phyloP scores from a whole-genome alignment of 768 basidiomycete species.

The Glaciozyma martinii region DNA sequence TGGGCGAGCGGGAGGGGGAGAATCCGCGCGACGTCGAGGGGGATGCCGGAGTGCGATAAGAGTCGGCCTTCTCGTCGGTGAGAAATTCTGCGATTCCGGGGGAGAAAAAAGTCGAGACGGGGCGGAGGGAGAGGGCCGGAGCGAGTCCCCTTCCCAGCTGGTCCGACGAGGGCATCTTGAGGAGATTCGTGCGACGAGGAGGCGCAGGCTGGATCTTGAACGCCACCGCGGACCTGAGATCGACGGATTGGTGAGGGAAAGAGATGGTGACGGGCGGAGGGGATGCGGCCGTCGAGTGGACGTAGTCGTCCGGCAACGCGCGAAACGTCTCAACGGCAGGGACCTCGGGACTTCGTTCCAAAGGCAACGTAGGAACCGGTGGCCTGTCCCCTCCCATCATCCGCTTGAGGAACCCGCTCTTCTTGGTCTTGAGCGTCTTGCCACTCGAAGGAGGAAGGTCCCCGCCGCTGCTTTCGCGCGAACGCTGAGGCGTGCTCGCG shows the following conservation, averaged over 20 bases:
- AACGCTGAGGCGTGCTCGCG: not conserved
- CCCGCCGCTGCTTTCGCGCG: not conserved
- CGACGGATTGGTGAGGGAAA: conserved; percentile 3
- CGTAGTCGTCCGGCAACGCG: not conserved
- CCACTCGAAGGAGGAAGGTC: not conserved
- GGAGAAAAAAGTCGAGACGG: conserved; percentile 29
- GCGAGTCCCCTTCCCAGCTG: conserved; percentile 1
- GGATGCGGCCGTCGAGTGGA: not conserved
- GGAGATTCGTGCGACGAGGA: conserved; percentile 10
- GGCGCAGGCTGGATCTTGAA: not conserved
- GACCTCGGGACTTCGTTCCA: not conserved
- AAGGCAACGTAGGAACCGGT: conserved; percentile 1
- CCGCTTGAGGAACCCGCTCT: conserved; percentile 26
- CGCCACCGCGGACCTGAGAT: not conserved
- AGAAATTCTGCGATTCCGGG: conserved; percentile 29
- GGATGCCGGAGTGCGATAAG: not conserved
- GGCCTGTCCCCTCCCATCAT: conserved; percentile 27
- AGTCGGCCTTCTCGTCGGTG: not conserved
- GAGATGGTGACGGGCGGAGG: not conserved
- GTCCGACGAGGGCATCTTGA: conserved; percentile 1
- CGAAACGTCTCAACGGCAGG: not conserved
- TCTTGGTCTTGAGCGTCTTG: conserved; percentile 20
- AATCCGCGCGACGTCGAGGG: not conserved
- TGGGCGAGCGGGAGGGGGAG: not conserved
- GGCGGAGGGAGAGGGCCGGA: conserved; percentile 24